Percentiles rank a stretch among this genome's conserved stretches.
Conservation (phyloP, 2,329 filamentous ascomycete species). For the Paecilomyces niveus region DNA sequence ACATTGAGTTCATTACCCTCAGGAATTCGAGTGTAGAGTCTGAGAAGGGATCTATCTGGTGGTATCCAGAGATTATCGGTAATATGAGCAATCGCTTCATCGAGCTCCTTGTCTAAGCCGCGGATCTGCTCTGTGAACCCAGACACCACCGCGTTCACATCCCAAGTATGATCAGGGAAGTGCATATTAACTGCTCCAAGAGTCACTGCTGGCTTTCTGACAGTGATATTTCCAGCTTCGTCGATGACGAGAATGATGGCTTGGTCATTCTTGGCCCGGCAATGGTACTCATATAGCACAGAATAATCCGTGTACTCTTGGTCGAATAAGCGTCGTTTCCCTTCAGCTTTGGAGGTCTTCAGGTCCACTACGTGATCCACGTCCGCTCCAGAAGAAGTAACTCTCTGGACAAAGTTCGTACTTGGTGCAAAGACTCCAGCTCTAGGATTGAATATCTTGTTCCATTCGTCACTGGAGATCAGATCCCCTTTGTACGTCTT, state of each 20-base stretch:
- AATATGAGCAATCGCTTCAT: slow-evolving; percentile 23
- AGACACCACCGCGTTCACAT: slow-evolving; percentile 26
- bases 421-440: slow-evolving; percentile 18
- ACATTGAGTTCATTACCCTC: slow-evolving; percentile 17
- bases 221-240: slow-evolving; percentile 20
- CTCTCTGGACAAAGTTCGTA: slow-evolving; percentile 27
- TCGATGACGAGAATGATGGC: slow-evolving; percentile 26
- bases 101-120: slow-evolving; percentile 16
- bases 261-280: slow-evolving; percentile 22
- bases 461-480: slow-evolving; percentile 20
- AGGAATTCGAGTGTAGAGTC: slow-evolving; percentile 20
- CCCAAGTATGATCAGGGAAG: slow-evolving; percentile 33
- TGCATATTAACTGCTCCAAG: slow-evolving; percentile 33
- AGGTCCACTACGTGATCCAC: slow-evolving; percentile 32
- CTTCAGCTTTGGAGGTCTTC: slow-evolving; percentile 14
- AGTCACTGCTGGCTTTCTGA: slow-evolving; percentile 16
- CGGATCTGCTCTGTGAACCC: slow-evolving; percentile 18
- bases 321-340: slow-evolving; percentile 20
- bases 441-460: slow-evolving; percentile 23
- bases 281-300: slow-evolving; percentile 34
- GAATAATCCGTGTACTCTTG: slow-evolving; percentile 12
- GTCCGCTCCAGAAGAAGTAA: slow-evolving; percentile 35
- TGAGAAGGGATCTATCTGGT: slow-evolving; percentile 16
- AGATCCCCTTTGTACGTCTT: slow-evolving; percentile 10
- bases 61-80: slow-evolving; percentile 27